Evolutionary conservation across 805 yeast genomes (phyloP), one percentile per base, ranked within the genome.

Genomic region (Candida boidinii): DNA sequence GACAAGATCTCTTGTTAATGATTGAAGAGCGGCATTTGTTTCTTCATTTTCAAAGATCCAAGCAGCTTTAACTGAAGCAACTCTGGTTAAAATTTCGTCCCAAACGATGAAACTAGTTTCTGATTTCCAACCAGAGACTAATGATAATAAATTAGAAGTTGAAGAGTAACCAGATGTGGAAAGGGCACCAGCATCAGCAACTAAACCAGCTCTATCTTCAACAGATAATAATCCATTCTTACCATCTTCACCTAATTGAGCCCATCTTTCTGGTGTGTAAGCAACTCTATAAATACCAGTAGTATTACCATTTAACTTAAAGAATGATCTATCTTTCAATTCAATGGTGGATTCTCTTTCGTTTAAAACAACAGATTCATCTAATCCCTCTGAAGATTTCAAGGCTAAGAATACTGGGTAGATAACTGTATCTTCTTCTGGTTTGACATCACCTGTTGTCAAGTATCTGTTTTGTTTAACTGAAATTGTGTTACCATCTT

Each of bases 381-480:
- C 45, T n/a, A 51, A 29, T 2, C 55, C 57, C 11, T 26, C 14
- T 31, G 48, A 23, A 11, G 32, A 19, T 13, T 32, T 31, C 24
- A 32, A 34, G 39, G 40, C 31, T 11, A 15, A 13, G 14, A 11
- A 20, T 13, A 15, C 58, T 14, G 44, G 38, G 0, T 54, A 43
- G 6, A 60, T 38, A 18, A 79, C 70, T 34, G 54, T 48, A 50
- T 81, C 75, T 41, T 81, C 90, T 38, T 67, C 80, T 12, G 71
- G 67, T 35, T 57, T 62, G 29, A 71, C 78, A 48, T 78, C 86
- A 33, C 83, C 87, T 19, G 80, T 67, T 27, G 71, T 66, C 42
- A 81, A 60, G 54, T 72, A 81, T 46, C 90, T 66, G 39, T 73
- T 64, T 60, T 81, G 90, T 28, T 51, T 55, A 30, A 76, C 56